Percentiles rank a stretch among this genome's conserved stretches.
phyloP scores from a whole-genome alignment of 169 alveolate genomes.

The Plasmodium berghei region DNA sequence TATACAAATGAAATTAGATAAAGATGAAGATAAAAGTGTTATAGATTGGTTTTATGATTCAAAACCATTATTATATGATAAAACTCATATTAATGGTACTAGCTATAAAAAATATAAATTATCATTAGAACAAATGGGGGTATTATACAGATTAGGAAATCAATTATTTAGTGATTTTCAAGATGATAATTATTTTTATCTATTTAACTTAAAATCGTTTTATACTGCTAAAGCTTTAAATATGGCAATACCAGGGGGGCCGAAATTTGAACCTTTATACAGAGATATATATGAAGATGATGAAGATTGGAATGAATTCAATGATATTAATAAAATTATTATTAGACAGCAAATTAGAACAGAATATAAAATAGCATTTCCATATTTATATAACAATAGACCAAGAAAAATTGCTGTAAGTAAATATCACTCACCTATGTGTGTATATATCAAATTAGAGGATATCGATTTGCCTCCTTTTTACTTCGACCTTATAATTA shows the following conservation, averaged over 20 bases:
- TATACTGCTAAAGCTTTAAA: conserved; percentile 99
- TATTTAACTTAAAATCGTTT: conserved; percentile 97
- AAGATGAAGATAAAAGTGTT: conserved; percentile 98
- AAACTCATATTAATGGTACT: conserved; percentile 90
- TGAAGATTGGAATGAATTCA: conserved; percentile 99
- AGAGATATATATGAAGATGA: conserved; percentile 98
- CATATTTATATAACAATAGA: conserved; percentile 97
- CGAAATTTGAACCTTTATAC: conserved; percentile 99
- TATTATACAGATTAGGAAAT: conserved; percentile 97
- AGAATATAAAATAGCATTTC: conserved; percentile 99
- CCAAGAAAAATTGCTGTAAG: conserved; percentile 95
- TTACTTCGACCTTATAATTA: conserved; percentile 97
- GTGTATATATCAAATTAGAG: conserved; percentile 93
- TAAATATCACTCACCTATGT: conserved; percentile 88
- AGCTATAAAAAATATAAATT: conserved; percentile 96
- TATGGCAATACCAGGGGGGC: conserved; percentile 99
- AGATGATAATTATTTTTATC: conserved; percentile 97
- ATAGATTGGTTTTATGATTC: conserved; percentile 97
- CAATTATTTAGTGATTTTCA: conserved; percentile 97
- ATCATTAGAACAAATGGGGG: conserved; percentile 96
- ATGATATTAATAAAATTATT: conserved; percentile 98
- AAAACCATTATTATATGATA: conserved; percentile 78
- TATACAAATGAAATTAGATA: conserved; percentile 98
- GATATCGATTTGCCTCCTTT: conserved; percentile 95
- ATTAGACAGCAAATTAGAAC: conserved; percentile 97